A percentile compares a stretch with the other conserved stretches of the same genome.
Evolutionary conservation across 495 filamentous ascomycete genomes (phyloP).

Genomic region (Podospora pseudoanserina): DNA sequence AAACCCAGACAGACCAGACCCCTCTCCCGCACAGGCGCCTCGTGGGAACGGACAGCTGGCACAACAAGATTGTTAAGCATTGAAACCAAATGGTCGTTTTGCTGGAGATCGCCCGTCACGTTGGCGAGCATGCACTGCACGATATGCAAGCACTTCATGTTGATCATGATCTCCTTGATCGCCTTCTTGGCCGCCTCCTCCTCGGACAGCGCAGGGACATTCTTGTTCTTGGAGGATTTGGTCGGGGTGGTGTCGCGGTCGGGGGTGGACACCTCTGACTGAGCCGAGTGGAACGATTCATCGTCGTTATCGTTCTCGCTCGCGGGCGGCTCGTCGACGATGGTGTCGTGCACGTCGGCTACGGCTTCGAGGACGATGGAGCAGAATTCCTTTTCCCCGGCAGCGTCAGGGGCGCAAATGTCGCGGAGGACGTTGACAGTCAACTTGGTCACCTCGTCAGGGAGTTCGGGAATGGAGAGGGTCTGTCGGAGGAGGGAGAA

Average conservation of each 20-base stretch:
- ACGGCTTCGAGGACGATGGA: constrained; percentile 88
- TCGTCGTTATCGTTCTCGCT: constrained; percentile 51
- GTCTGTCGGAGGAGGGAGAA: constrained; percentile 81
- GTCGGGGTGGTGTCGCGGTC: constrained; percentile 53
- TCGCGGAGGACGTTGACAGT: constrained; percentile 76
- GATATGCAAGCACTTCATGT: constrained; percentile 97
- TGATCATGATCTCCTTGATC: constrained; percentile 85
- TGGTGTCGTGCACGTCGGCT: constrained; percentile 91
- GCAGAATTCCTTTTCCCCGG: constrained; percentile 90
- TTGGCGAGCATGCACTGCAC: constrained; percentile 96
- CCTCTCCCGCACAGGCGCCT: constrained; percentile 86
- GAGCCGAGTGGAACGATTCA: constrained; percentile 89
- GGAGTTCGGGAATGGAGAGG: constrained; percentile 78
- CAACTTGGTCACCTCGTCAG: constrained; percentile 88
- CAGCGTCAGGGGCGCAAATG: constrained; percentile 70
- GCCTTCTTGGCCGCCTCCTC: constrained; percentile 78
- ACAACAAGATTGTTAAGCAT: constrained; percentile 97
- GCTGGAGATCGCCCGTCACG: constrained; percentile 75
- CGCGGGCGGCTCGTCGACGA: constrained; percentile 54
- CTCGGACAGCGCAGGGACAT: constrained; percentile 51
- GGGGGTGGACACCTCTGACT: constrained; percentile 64
- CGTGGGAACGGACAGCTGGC: constrained; percentile 87
- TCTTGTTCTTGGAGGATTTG: constrained; percentile 41
- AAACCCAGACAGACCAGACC: constrained; percentile 87
- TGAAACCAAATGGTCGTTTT: constrained; percentile 80